A percentile compares a stretch with the other conserved stretches of the same genome.
phyloP scores from a whole-genome alignment of 2,329 filamentous ascomycete genomes.

The Pezicula carpinea region DNA sequence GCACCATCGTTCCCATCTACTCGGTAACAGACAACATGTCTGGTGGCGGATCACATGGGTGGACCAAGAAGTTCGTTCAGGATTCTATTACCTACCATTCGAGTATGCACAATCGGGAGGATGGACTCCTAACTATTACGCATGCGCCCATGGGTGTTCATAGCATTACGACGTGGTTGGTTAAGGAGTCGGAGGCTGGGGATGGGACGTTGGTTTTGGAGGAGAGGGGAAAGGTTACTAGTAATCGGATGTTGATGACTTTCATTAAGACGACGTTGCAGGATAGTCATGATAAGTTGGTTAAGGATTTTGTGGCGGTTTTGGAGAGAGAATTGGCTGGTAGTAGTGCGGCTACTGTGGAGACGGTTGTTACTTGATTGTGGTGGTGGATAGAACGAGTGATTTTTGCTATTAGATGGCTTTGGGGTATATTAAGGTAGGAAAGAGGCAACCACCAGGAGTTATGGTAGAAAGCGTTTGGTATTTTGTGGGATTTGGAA shows the following conservation, averaged over 20 bases:
- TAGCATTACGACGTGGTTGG: constrained; percentile 62
- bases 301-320: constrained; percentile 53
- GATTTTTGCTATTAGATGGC: too few species aligned
- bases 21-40: constrained; percentile 32
- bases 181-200: constrained; percentile 63
- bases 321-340: constrained; percentile 29
- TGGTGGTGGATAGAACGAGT: too few species aligned
- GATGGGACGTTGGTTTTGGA: constrained; percentile 73
- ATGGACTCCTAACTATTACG: constrained; percentile 23
- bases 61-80: constrained; percentile 37
- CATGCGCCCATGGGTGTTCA: constrained; percentile 27
- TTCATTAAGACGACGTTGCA: constrained; percentile 81
- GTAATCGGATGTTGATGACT: constrained; percentile 66
- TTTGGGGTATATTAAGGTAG: too few species aligned
- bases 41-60: constrained; percentile 56
- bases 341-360: neutral
- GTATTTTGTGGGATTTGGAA: too few species aligned
- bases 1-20: constrained; percentile 16
- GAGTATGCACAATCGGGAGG: constrained; percentile 13
- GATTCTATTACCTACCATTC: constrained; percentile 21
- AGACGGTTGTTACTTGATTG: too few species aligned
- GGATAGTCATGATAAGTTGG: constrained; percentile 65
- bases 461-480: too few species aligned
- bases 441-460: too few species aligned
- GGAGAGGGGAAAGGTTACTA: constrained; percentile 76